Conservation (phyloP, 805 yeast genomes). For the Priceomyces melissophilus region DNA sequence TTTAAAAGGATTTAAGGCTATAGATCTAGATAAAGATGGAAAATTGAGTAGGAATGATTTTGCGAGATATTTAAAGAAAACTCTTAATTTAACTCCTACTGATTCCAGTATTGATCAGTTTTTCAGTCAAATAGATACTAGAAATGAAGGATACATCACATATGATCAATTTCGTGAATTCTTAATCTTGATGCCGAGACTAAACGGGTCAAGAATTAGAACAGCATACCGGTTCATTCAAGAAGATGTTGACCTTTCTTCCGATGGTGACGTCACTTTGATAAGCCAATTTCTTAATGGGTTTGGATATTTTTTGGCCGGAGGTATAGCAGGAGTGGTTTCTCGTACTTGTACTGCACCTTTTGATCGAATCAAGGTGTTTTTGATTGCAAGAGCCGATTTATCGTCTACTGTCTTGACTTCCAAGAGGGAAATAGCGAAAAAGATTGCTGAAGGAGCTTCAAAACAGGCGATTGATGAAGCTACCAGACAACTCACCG, state of each 20-base stretch:
- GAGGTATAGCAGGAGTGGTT: slow-evolving; percentile 93
- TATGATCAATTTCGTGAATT: slow-evolving; percentile 86
- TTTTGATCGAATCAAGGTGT: slow-evolving; percentile 91
- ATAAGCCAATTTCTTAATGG: slow-evolving; percentile 78
- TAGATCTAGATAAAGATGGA: slow-evolving; percentile 76
- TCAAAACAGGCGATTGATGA: slow-evolving; percentile 33
- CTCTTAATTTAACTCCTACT: slow-evolving; percentile 52
- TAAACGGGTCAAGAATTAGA: slow-evolving; percentile 68
- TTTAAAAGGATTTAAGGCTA: slow-evolving; percentile 58
- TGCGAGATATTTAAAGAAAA: slow-evolving; percentile 53
- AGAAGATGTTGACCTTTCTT: slow-evolving; percentile 74
- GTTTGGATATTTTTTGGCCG: slow-evolving; percentile 87
- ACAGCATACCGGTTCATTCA: slow-evolving; percentile 80
- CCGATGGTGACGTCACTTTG: slow-evolving; percentile 91
- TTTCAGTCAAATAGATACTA: slow-evolving; percentile 52
- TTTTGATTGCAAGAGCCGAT: slow-evolving; percentile 87
- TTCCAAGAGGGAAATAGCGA: slow-evolving; percentile 45
- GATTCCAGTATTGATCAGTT: slow-evolving; percentile 51
- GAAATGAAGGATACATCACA: slow-evolving; percentile 65
- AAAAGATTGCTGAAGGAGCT: slow-evolving; percentile 33
- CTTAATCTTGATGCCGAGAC: slow-evolving; percentile 75
- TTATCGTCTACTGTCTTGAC: slow-evolving; percentile 65
- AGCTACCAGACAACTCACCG: slow-evolving; percentile 26
- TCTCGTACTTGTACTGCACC: slow-evolving; percentile 98
- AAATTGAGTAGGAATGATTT: slow-evolving; percentile 63